Evolutionary conservation across 2,329 filamentous ascomycete species (phyloP).

Genomic region (Cordyceps fumosorosea): DNA sequence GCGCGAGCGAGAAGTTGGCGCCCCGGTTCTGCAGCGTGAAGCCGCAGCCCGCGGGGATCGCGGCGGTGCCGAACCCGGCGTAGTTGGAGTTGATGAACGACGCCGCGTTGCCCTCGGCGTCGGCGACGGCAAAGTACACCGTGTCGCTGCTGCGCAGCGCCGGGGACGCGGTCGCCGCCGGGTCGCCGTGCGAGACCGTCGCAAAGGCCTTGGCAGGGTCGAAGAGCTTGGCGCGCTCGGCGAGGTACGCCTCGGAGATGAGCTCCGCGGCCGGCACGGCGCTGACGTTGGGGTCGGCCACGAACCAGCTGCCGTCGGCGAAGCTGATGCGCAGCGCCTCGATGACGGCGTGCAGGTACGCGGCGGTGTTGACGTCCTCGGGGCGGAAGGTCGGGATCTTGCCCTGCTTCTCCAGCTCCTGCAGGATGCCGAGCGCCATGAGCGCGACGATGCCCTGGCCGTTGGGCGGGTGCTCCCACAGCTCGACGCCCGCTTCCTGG

Average conservation of each 20-base stretch:
- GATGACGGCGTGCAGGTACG: constrained; percentile 80
- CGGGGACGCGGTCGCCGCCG: constrained; percentile 46
- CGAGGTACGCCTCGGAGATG: constrained; percentile 67
- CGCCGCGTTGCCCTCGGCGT: constrained; percentile 78
- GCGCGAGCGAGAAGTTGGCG: constrained; percentile 70
- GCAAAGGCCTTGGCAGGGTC: constrained; percentile 52
- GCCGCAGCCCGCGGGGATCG: constrained; percentile 78
- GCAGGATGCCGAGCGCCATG: constrained; percentile 87
- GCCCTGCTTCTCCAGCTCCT: constrained; percentile 71
- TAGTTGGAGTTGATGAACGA: constrained; percentile 98
- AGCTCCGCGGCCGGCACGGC: constrained; percentile 65
- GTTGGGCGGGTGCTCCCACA: constrained; percentile 97
- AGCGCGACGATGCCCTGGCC: constrained; percentile 92
- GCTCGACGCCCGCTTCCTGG: constrained; percentile 50
- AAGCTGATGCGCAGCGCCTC: constrained; percentile 87
- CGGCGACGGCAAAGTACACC: constrained; percentile 85
- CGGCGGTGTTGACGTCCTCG: constrained; percentile 71
- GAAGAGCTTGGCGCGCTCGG: constrained; percentile 58
- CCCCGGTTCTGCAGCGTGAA: constrained; percentile 95
- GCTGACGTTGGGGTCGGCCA: constrained; percentile 71
- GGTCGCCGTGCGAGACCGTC: constrained; percentile 57
- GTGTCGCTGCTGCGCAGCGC: constrained; percentile 85
- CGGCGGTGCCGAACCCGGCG: constrained; percentile 77
- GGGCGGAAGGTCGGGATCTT: constrained; percentile 65
- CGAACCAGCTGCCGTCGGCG: constrained; percentile 82